Base-by-base conservation (phyloP, 805 yeast genomes). In the Ogataea minuta region DNA sequence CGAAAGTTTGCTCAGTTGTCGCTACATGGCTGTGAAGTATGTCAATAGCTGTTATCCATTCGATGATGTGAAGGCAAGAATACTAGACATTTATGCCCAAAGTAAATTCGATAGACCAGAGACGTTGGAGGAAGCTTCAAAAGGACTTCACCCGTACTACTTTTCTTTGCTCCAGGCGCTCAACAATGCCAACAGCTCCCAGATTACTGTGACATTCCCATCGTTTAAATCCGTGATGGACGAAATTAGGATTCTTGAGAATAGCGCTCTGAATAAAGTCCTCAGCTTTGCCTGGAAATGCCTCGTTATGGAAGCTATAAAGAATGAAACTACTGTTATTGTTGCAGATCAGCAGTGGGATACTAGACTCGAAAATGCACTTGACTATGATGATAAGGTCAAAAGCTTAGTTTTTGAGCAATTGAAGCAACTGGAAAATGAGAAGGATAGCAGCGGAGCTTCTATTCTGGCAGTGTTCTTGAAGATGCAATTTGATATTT, bases 131-230 rank as follows among this genome's bases (percentile, higher is more conserved):
- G 96, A 88, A 57, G 83, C 96, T 0, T 60, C 58, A 4, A 78
- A 77, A 46, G 97, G 97, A 0, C 63, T 91, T 20, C 80, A 88
- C 58, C 96, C 96, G 0, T 76, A 84, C 57, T 83, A 90, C 87
- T 84, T 79, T 56, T 73, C 72, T 31, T 62, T 81, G 3, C 63
- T 60, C 28, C 72, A 65, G 36, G 67, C 82, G 5, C 32, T 31
- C 26, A 41, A 34, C 24, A 10, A 12, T 4, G n/a, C 32, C 12
- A 27, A 34, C 9, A 9, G 4, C n/a, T 3, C 23, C 0, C 62
- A 77, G n/a, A 10, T 6, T 7, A 55, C 51, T 0, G 59, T 69
- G 2, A 48, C 51, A 12, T 81, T 87, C 45, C 95, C 96, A 1
- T 40, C 56, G 0, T 82, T 84, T 46, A 39, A 51, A 2, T 62